Evolutionary conservation across 73 alveolate genomes (phyloP).

Genomic region (Paramecium primaurelia): DNA sequence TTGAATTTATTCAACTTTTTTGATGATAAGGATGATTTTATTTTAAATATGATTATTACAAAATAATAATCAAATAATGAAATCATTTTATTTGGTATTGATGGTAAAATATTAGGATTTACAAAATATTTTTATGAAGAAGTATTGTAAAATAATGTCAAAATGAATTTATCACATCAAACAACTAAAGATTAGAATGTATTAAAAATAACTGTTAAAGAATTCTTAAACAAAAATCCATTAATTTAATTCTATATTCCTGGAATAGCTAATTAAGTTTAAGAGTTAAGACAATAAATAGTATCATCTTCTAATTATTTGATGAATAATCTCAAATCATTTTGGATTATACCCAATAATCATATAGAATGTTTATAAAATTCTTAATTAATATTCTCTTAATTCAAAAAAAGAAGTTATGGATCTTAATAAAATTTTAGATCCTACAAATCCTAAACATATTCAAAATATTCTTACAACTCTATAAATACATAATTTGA

Average conservation of each 20-base stretch:
- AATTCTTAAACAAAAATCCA: not conserved
- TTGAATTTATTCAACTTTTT: not conserved
- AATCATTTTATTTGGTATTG: not conserved
- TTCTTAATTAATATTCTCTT: not conserved
- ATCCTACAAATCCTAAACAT: not conserved
- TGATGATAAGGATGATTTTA: not conserved
- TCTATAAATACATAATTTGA: not conserved
- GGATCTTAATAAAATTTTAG: not conserved
- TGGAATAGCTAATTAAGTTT: not conserved
- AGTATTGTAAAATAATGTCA: not conserved
- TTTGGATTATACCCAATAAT: not conserved
- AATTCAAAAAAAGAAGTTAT: not conserved
- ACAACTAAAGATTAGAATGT: not conserved
- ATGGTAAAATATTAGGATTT: constrained; percentile 5
- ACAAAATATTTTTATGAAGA: not conserved
- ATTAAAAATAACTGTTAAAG: not conserved
- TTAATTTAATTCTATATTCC: not conserved
- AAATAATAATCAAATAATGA: not conserved
- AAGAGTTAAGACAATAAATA: not conserved
- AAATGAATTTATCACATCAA: not conserved
- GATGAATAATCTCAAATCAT: not conserved
- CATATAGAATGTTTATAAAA: not conserved
- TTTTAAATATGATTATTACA: not conserved
- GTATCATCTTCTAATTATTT: not conserved
- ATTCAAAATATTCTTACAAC: not conserved